Evolutionary conservation across 2,329 filamentous ascomycete genomes (phyloP), one percentile per base, ranked within the genome.

Genomic region (Pyrenophora teres): DNA sequence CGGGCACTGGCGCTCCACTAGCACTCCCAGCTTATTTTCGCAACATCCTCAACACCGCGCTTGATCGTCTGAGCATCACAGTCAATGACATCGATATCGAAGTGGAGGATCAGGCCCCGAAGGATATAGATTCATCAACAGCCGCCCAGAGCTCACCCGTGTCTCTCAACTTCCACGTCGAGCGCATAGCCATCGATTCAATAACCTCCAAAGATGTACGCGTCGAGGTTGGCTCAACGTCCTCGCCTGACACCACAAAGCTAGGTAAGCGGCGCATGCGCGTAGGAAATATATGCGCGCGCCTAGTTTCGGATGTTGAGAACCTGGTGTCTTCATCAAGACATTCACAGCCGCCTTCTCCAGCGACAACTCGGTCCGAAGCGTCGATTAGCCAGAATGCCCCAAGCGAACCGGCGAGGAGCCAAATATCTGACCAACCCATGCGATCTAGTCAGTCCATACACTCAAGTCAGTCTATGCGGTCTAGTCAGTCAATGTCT

Each of bases 1-100:
- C 84, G 4, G 89, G 89, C n/a, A 90, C 87, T 18, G 89, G 89
- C 1, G 83, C 88, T 59, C 76, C 84, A 1, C 76, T 92, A 27
- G 86, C 85, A 1, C 76, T 93, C 4, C 89, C 89, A 5, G 78
- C 77, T 0, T 90, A 92, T 57, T 76, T 94, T 40, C 83, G 87
- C 36, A 83, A 83, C 58, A 90, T 91, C 59, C 73, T 93, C 5
- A 86, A 91, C 59, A 88, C 88, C 25, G 84, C 92, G 41, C 76
- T 88, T 21, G 88, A 94, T 71, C 82, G 89, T 39, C 79, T 87
- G 48, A 83, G 89, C 66, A 75, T 93, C 21, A 79, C 78, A 42
- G 84, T 93, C 51, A 82, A 81, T 43, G 81, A 84, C 21, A 81
- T 93, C 49, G 81, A 80, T 9, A 80, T 92, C 56, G 83, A 86